These are phyloP conservation scores for Boletellus sp. DNA, from an alignment of 1,284 basidiomycete genomes.

Conservation along the genomic window DNA sequence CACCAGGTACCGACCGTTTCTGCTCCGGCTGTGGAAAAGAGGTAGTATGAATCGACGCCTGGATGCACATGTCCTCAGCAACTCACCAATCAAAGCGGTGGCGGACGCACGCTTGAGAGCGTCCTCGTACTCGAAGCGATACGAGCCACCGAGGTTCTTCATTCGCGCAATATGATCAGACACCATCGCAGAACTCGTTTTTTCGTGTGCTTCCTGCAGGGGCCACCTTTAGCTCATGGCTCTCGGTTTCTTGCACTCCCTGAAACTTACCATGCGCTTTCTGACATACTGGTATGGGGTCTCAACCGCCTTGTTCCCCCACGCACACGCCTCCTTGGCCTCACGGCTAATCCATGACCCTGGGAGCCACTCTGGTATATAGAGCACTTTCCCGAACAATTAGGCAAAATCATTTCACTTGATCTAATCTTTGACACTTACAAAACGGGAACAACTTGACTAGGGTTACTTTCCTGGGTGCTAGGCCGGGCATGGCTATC, in stretches of 20 bases:
- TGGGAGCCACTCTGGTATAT: constrained; percentile 18
- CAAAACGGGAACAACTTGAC: constrained; percentile 18
- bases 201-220: too few relatives aligned
- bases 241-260: too few relatives aligned
- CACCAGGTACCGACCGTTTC: constrained; percentile 14
- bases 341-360: constrained; percentile 9
- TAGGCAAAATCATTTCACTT: too few relatives aligned
- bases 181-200: constrained; percentile 7
- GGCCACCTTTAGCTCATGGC: too few relatives aligned
- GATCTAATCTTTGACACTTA: too few relatives aligned
- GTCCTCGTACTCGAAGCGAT: background rate
- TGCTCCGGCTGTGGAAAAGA: too few relatives aligned
- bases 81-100: background rate
- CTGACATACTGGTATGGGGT: constrained; percentile 8
- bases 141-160: background rate
- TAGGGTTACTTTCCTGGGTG: background rate
- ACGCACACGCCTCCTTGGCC: background rate
- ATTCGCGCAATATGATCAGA: background rate
- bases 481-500: background rate
- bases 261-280: constrained; percentile 1
- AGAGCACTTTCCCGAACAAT: too few relatives aligned
- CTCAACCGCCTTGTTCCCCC: constrained; percentile 5
- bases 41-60: background rate
- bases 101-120: background rate
- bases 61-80: background rate